Evolutionary conservation across 2,329 filamentous ascomycete species (phyloP), one percentile per base, ranked within the genome.

Genomic region (Penicillium sp.): DNA sequence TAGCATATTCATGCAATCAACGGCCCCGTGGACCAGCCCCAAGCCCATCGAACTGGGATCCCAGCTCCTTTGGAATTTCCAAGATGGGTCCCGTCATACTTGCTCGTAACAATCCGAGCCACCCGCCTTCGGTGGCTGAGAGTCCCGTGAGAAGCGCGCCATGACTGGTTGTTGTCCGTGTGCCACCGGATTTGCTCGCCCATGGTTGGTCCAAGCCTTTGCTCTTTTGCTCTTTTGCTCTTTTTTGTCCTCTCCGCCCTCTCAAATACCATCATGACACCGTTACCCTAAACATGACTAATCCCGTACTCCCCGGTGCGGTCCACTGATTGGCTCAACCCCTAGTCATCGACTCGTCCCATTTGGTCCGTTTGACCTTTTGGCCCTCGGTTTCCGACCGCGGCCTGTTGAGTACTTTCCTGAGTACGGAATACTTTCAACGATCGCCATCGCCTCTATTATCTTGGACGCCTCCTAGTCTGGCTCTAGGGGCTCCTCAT

Each of bases 71-170:
- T 54, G 43, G 42, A 54, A 59, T 56, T 56, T 54, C 56, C 51
- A 56, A 54, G 56, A 54, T 59, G 56, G 39, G 51, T 21, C 26
- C 49, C 30, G 49, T 48, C 50, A 55, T 52, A 59, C 49, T n/a
- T 55, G 39, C 39, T 42, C 39, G 39, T 42, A 27, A 56, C 54
- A 57, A 54, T 56, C 56, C 55, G 56, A 63, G 49, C 58, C 59
- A 60, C 49, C 57, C 52, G 50, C 53, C 48, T 52, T 46, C 47
- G 46, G 47, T 46, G 52, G 46, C 51, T 49, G 52, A 45, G 39
- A 50, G 41, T 52, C 44, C 39, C 44, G 44, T 52, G 49, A 45
- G 49, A 46, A 46, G 37, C 34, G 49, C 29, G 36, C 42, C 42
- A 33, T 48, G 42, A 54, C 42, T 42, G 39, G 39, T 29, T 42